Evolutionary conservation across 495 filamentous ascomycete species (phyloP).

Genomic region (Parathielavia hyrcaniae): DNA sequence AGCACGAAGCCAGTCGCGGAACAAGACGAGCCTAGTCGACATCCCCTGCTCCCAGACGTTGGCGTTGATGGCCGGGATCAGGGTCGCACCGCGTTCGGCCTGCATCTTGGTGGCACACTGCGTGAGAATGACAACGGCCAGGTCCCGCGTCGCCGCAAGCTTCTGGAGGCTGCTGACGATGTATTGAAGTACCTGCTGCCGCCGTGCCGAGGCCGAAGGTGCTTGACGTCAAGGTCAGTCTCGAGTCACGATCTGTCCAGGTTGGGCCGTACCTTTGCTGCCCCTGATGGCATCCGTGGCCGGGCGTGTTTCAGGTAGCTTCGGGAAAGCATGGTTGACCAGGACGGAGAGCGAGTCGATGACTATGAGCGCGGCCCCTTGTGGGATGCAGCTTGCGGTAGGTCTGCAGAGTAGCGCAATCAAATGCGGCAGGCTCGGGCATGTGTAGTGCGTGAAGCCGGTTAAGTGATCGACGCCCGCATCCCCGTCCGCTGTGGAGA

Average conservation of each 20-base stretch:
- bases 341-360: conserved; percentile 69
- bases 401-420: conserved; percentile 65
- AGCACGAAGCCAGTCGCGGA: conserved; percentile 53
- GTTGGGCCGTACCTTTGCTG: conserved; percentile 22
- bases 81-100: conserved; percentile 51
- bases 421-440: conserved; percentile 64
- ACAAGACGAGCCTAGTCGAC: conserved; percentile 61
- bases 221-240: conserved; percentile 24
- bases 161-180: conserved; percentile 51
- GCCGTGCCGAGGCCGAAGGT: conserved; percentile 31
- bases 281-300: conserved; percentile 22
- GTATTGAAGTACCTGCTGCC: conserved; percentile 42
- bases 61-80: conserved; percentile 62
- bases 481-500: conserved; percentile 10
- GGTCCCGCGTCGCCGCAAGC: conserved; percentile 59
- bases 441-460: conserved; percentile 31
- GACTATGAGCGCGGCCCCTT: conserved; percentile 58
- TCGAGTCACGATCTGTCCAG: background rate
- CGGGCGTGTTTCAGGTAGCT: conserved; percentile 24
- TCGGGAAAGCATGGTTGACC: conserved; percentile 67
- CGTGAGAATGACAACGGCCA: conserved; percentile 64
- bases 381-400: conserved; percentile 52
- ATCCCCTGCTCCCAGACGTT: conserved; percentile 67
- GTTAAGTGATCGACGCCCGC: conserved; percentile 10
- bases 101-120: conserved; percentile 66